phyloP scores from a whole-genome alignment of 305 asterid species.

The Fraxinus nigra region DNA sequence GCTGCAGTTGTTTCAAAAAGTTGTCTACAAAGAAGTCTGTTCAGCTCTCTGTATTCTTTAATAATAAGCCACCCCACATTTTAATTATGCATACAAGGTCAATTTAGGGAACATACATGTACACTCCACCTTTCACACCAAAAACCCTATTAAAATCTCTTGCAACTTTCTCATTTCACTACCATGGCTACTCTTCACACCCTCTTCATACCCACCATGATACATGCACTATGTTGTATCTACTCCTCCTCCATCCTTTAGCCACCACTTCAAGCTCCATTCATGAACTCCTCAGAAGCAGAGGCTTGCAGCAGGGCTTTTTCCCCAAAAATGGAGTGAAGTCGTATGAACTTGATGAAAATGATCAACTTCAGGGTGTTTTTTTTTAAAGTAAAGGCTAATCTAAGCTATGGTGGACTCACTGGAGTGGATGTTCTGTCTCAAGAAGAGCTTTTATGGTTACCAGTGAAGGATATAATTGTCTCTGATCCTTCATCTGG shows the following conservation, averaged over 20 bases:
- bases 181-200: conserved; percentile 29
- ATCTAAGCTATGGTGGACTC: conserved; percentile 75
- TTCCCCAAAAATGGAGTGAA: conserved; percentile 76
- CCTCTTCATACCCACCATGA: conserved; percentile 7
- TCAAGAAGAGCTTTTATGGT: conserved; percentile 92
- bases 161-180: conserved; percentile 17
- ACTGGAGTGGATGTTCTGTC: conserved; percentile 74
- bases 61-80: background rate
- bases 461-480: conserved; percentile 82
- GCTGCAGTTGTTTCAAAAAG: conserved; percentile 12
- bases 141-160: conserved; percentile 36
- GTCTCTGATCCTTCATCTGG: conserved; percentile 84
- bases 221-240: conserved; percentile 22
- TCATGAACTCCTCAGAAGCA: conserved; percentile 63
- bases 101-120: conserved; percentile 23
- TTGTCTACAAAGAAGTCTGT: background rate
- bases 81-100: conserved; percentile 17
- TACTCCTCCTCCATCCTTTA: conserved; percentile 27
- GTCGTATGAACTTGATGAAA: conserved; percentile 45
- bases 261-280: conserved; percentile 35
- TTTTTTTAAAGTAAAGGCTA: too few relatives aligned
- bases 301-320: conserved; percentile 73
- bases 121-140: conserved; percentile 17
- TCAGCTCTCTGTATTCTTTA: background rate
- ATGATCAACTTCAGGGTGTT: conserved; percentile 55